Evolutionary conservation across 345 rosid genomes (phyloP), one percentile per base, ranked within the genome.

Genomic region (Trapa bicornis): DNA sequence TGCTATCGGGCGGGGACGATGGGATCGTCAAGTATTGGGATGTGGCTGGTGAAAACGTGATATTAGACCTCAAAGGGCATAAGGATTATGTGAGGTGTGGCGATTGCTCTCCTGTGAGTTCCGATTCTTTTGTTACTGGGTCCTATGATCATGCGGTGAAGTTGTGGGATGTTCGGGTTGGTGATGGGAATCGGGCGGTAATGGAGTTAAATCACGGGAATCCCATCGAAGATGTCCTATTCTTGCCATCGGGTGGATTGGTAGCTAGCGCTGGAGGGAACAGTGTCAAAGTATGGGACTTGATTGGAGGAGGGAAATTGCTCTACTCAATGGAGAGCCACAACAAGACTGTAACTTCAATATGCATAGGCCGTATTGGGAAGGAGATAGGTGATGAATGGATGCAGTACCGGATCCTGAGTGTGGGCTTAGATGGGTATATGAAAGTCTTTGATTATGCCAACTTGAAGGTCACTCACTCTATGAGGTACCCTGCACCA

Each of bases 1-100:
- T 94, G 67, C 77, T 94, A 2, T 91, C 99, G 0, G 97, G 97
- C 33, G 96, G 99, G 0, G 99, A 94, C 65, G 99, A 94, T 45
- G 88, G 84, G 4, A 68, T 93, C 3, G 99, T 93, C 32, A 93
- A 93, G 73, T 93, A 87, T 65, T 93, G 97, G 99, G 99, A 93
- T 67, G 97, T 93, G 35, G 89, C 92, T 1, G 89, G 82, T 1
- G 84, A 79, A 71, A 83, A 68, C 15, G 85, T 85, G 67, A 73
- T 91, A 3, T 70, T 77, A 71, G 81, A 94, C 72, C 72, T 94
- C 37, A 0, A 74, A 32, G 97, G 97, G 29, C 99, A 94, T 65
- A 91, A 83, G 75, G 99, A 94, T 72, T 94, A 94, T 60, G 97
- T 91, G 6, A 80, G 97, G 33, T 88, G 96, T 52, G 91, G 97